Evolutionary conservation across 805 yeast species (phyloP).

Genomic region (Wickerhamiella siamensis): DNA sequence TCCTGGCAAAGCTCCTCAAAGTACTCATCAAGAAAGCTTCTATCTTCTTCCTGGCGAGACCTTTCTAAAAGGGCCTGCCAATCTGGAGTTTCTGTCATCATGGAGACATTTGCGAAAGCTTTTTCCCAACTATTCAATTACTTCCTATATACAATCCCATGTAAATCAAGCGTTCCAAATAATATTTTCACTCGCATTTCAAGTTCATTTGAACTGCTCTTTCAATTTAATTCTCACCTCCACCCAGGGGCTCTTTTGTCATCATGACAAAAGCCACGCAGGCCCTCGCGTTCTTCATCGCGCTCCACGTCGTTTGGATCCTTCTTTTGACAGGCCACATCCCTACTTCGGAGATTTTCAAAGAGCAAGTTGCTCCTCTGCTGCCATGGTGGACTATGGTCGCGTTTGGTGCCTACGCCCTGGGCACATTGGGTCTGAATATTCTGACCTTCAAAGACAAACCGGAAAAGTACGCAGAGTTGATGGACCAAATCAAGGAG

Average conservation of each 20-base stretch:
- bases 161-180: too few species aligned
- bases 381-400: slow-evolving; percentile 60
- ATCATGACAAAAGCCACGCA: slow-evolving; percentile 57
- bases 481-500: slow-evolving; percentile 42
- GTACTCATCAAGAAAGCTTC: slow-evolving; percentile 1
- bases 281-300: slow-evolving; percentile 33
- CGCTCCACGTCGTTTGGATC: slow-evolving; percentile 38
- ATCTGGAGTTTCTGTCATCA: slow-evolving; percentile 2
- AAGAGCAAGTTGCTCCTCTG: slow-evolving; percentile 44
- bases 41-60: slow-evolving; percentile 6
- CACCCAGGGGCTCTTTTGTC: too few species aligned
- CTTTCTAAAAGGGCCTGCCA: slow-evolving; percentile 6
- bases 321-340: slow-evolving; percentile 37
- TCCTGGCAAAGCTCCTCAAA: slow-evolving; percentile 5
- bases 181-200: too few species aligned
- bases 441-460: slow-evolving; percentile 57
- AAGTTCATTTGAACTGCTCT: too few species aligned
- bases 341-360: slow-evolving; percentile 38
- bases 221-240: too few species aligned
- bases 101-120: too few species aligned
- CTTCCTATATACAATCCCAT: too few species aligned
- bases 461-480: slow-evolving; percentile 49
- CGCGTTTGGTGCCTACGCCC: slow-evolving; percentile 52
- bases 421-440: slow-evolving; percentile 55
- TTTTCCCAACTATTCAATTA: too few species aligned